Evolutionary conservation across 441 rosid species (phyloP), one percentile per base, ranked within the genome.

Genomic region (Viola pubescens): DNA sequence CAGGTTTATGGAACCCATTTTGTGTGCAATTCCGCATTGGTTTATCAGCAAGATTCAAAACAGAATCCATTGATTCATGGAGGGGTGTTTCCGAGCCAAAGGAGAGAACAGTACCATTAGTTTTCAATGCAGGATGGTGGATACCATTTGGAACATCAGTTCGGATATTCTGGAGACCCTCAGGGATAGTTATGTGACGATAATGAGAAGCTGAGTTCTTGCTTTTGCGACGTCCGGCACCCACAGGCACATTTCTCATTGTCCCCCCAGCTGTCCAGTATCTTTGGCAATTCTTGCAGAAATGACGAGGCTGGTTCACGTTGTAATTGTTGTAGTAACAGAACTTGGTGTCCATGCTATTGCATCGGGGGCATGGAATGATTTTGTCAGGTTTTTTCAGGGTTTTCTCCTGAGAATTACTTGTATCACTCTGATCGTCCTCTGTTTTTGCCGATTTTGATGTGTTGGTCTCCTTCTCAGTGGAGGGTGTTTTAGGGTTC

Each of bases 1-100:
- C 83, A 6, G 82, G 71, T 55, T 81, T 78, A 59, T 82, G 85
- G 68, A 77, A 86, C 39, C 83, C 94, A 46, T 79, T 82, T 68
- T 70, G 76, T 1, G 78, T 52, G 68, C 70, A 49, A 51, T 72
- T 75, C 53, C 56, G 62, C 80, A 78, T 58, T 9, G 88, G 73
- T 69, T 84, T 81, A 9, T 89, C 96, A 3, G 79, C 88, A 71
- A 92, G 74, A 72, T 83, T 83, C 78, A 91, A 59, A 49, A 74
- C 83, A 1, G 92, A 83, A 61, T 87, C 94, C 92, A 88, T 78
- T 10, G 96, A 88, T 49, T 91, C 94, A 66, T 88, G 86, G 13
- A 91, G 79, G 5, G 83, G 90, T 4, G 83, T 48, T 48, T 88
- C 92, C 3, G 86, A 70, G 66, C 92, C 88, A 68, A 91, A 88